Evolutionary conservation across 2,329 filamentous ascomycete species (phyloP).

Genomic region (Penicillium sp.): DNA sequence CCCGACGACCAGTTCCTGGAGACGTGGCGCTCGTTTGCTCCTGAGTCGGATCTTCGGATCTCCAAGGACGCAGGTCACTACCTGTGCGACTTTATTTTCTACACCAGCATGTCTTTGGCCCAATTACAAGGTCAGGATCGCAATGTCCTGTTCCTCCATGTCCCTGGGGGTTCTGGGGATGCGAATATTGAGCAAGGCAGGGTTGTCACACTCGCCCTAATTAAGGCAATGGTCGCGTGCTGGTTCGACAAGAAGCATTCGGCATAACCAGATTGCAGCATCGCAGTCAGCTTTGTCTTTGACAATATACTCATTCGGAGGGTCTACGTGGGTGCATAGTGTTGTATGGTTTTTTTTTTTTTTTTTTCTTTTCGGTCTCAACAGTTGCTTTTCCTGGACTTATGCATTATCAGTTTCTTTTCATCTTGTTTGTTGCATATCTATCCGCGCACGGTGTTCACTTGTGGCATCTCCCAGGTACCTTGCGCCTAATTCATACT

Average conservation of each 20-base stretch:
- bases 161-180: constrained; percentile 59
- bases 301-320: background rate
- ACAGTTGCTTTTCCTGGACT: background rate
- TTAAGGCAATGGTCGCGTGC: constrained; percentile 42
- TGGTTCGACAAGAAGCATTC: constrained; percentile 34
- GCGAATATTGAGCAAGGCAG: constrained; percentile 41
- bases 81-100: constrained; percentile 77
- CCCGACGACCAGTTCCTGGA: constrained; percentile 35
- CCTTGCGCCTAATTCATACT: background rate
- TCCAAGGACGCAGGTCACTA: constrained; percentile 70
- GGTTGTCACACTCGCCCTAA: constrained; percentile 42
- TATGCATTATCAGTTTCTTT: background rate
- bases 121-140: constrained; percentile 30
- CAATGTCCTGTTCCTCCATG: constrained; percentile 68
- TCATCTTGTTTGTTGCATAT: background rate
- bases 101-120: constrained; percentile 58
- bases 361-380: background rate
- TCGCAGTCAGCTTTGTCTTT: background rate
- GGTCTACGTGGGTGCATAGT: background rate
- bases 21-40: constrained; percentile 33
- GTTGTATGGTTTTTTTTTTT: background rate
- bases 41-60: constrained; percentile 48
- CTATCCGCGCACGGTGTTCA: background rate
- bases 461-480: background rate
- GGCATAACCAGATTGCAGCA: background rate